phyloP scores from a whole-genome alignment of 2,329 filamentous ascomycete genomes.

The Colletotrichum theobromicola region DNA sequence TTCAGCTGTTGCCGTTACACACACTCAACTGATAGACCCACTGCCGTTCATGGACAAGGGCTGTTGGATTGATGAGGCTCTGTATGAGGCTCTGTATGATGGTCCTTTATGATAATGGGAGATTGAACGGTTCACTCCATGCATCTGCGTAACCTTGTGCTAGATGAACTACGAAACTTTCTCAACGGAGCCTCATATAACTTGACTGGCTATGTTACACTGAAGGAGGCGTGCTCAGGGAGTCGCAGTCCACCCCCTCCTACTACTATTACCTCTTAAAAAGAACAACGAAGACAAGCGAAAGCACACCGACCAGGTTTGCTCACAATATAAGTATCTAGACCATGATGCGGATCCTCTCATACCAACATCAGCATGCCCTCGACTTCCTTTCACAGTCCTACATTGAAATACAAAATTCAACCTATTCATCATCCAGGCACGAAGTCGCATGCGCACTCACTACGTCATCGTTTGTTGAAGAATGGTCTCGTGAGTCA shows the following conservation, averaged over 20 bases:
- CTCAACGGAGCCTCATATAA: background rate
- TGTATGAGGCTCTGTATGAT: too few relatives aligned
- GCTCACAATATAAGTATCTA: background rate
- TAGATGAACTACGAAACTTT: background rate
- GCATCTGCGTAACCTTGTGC: accelerated
- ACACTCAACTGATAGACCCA: too few relatives aligned
- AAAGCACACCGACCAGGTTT: background rate
- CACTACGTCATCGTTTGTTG: background rate
- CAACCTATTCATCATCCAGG: background rate
- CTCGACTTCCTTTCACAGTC: background rate
- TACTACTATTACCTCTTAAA: background rate
- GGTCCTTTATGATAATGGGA: background rate
- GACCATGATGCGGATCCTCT: background rate
- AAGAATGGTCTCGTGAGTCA: background rate
- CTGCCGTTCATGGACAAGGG: background rate
- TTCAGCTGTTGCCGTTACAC: background rate
- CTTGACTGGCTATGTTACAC: background rate
- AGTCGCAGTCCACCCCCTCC: too few relatives aligned
- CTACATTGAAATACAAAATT: background rate
- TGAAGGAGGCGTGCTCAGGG: too few relatives aligned
- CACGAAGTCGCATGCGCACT: background rate
- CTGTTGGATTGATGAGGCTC: background rate
- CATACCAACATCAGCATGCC: background rate
- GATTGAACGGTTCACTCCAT: too few relatives aligned
- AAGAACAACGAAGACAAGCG: too few relatives aligned